phyloP scores from a whole-genome alignment of 1,284 basidiomycete species.

The Cutaneotrichosporon cavernicola region DNA sequence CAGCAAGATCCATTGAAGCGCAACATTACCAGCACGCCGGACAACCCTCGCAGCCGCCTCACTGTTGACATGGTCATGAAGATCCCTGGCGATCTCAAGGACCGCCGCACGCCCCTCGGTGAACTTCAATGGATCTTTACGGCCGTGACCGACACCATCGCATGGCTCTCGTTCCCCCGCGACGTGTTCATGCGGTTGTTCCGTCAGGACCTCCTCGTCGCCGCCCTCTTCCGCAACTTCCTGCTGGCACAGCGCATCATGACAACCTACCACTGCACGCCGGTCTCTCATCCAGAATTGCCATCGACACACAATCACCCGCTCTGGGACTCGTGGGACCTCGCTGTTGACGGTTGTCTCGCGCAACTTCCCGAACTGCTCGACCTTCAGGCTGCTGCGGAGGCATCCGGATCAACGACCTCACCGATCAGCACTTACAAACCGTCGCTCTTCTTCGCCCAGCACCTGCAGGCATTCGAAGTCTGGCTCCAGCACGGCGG shows the following conservation, averaged over 20 bases:
- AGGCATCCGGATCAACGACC: conserved; percentile 43
- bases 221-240: conserved; percentile 95
- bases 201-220: conserved; percentile 92
- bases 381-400: conserved; percentile 57
- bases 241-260: conserved; percentile 95
- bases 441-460: conserved; percentile 92
- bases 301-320: conserved; percentile 94
- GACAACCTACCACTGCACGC: conserved; percentile 97
- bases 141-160: conserved; percentile 97
- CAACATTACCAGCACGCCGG: conserved; percentile 62
- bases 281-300: conserved; percentile 86
- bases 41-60: conserved; percentile 56
- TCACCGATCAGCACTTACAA: conserved; percentile 60
- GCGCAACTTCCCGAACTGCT: conserved; percentile 89
- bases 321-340: conserved; percentile 96
- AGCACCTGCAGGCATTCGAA: conserved; percentile 95
- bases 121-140: conserved; percentile 99
- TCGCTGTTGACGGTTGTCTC: conserved; percentile 93
- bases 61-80: conserved; percentile 91
- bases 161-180: conserved; percentile 94
- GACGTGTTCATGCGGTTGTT: conserved; percentile 93
- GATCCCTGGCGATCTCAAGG: conserved; percentile 93
- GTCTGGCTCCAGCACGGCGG: conserved; percentile 95
- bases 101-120: conserved; percentile 89
- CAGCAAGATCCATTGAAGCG: conserved; percentile 74